phyloP scores from a whole-genome alignment of 1,284 basidiomycete species.

The Xerocomus amazonicus region DNA sequence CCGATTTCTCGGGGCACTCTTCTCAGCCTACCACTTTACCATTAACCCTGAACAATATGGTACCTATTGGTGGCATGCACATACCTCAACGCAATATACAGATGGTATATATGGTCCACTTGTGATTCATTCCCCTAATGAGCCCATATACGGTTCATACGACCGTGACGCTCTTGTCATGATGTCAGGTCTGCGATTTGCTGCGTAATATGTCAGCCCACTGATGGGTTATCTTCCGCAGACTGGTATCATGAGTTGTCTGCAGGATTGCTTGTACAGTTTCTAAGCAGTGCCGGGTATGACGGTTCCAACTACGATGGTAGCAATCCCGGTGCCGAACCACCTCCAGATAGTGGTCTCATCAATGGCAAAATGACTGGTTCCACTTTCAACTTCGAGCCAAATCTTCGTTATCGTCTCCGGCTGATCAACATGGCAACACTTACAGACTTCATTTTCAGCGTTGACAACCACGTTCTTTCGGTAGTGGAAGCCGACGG shows the following conservation, averaged over 20 bases:
- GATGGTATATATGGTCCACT: conserved; percentile 34
- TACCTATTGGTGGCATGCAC: conserved; percentile 33
- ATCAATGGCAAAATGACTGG: conserved; percentile 31
- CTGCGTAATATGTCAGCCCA: background rate
- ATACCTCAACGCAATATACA: conserved; percentile 33
- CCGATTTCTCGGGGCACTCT: conserved; percentile 4
- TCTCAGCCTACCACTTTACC: conserved; percentile 28
- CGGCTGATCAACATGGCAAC: conserved; percentile 33
- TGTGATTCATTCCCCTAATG: conserved; percentile 31
- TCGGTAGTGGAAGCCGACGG: conserved; percentile 32
- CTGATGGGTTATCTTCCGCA: conserved; percentile 5
- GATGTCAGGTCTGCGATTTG: conserved; percentile 26
- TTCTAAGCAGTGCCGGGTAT: conserved; percentile 25
- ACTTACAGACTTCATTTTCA: conserved; percentile 33
- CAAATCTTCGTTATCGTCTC: conserved; percentile 30
- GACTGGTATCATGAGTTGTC: conserved; percentile 34
- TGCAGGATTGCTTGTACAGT: conserved; percentile 29
- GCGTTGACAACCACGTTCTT: conserved; percentile 28
- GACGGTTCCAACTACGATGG: conserved; percentile 30
- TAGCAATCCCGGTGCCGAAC: conserved; percentile 31
- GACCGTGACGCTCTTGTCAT: conserved; percentile 28
- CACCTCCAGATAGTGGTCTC: conserved; percentile 32
- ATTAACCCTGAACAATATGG: conserved; percentile 32
- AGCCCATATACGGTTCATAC: conserved; percentile 29
- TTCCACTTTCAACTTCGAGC: conserved; percentile 22